Conservation (phyloP, 441 rosid genomes). For the Cnidoscolus chayamansa region DNA sequence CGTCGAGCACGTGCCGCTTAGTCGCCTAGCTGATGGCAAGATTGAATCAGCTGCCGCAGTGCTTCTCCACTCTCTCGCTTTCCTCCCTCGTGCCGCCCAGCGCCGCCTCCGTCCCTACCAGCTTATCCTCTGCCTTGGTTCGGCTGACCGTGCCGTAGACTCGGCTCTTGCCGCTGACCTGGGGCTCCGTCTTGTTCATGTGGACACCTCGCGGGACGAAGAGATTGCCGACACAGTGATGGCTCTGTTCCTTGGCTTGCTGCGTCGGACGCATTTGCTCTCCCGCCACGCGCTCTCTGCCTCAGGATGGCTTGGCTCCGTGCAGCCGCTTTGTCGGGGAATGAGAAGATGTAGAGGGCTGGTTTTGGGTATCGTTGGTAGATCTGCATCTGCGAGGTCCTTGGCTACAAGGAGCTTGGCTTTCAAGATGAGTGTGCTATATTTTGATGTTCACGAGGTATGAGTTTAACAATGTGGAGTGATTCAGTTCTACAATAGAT, state of each 20-base stretch:
- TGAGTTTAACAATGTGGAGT: background rate
- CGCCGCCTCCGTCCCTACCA: constrained; percentile 94
- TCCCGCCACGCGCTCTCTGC: constrained; percentile 82
- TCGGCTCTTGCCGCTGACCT: constrained; percentile 86
- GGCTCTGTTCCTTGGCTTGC: constrained; percentile 96
- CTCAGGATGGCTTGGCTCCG: constrained; percentile 90
- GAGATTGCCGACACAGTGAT: constrained; percentile 95
- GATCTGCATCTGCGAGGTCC: constrained; percentile 80
- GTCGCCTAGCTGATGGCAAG: constrained; percentile 78
- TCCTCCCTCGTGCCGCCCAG: constrained; percentile 98
- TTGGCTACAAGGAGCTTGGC: constrained; percentile 89
- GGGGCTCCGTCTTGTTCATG: constrained; percentile 86
- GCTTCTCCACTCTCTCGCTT: constrained; percentile 88
- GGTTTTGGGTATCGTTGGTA: constrained; percentile 88
- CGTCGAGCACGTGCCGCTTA: constrained; percentile 87
- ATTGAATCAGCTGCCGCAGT: constrained; percentile 89
- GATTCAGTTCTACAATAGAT: background rate
- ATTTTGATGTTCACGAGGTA: constrained; percentile 82
- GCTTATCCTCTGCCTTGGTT: constrained; percentile 89
- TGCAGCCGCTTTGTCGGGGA: constrained; percentile 89
- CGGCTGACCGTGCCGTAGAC: constrained; percentile 84
- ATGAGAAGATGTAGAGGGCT: constrained; percentile 95
- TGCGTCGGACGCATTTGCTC: constrained; percentile 82
- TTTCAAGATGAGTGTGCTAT: constrained; percentile 91
- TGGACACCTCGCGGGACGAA: constrained; percentile 84